Conservation (phyloP, 2,329 filamentous ascomycete genomes). For the Cryphonectria nitschkei region DNA sequence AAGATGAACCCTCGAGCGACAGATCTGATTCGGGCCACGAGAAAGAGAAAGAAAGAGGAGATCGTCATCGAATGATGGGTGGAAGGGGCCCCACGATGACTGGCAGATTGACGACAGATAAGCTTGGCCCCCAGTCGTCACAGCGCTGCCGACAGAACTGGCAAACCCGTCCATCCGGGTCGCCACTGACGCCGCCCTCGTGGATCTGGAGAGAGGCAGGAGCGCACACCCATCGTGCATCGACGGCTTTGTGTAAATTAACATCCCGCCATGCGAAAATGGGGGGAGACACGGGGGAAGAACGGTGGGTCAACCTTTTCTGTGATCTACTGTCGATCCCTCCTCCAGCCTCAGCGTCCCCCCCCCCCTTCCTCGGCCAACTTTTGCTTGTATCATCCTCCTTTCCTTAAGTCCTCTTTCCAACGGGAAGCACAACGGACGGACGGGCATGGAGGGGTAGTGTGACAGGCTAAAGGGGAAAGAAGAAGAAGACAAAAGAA, state of each 20-base stretch:
- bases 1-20: neutral
- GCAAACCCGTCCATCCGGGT: neutral
- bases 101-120: conserved; percentile 28
- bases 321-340: conserved; percentile 7
- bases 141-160: neutral
- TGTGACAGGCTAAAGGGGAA: neutral
- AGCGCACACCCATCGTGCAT: neutral
- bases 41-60: neutral
- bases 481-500: neutral
- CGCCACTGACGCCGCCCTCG: conserved; percentile 1
- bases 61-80: conserved; percentile 11
- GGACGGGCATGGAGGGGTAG: neutral
- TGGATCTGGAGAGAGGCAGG: neutral
- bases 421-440: too few relatives aligned
- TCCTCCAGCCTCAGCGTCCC: neutral
- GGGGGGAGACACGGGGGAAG: neutral
- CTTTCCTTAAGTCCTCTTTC: too few relatives aligned
- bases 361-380: neutral
- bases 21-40: conserved; percentile 1
- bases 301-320: neutral
- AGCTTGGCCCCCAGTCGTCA: conserved; percentile 14
- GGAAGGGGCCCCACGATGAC: neutral
- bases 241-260: neutral
- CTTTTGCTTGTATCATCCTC: neutral
- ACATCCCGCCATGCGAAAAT: neutral